A percentile compares a stretch with the other conserved stretches of the same genome.
Conservation (phyloP, 495 filamentous ascomycete species). For the Chaetomium fimeti region DNA sequence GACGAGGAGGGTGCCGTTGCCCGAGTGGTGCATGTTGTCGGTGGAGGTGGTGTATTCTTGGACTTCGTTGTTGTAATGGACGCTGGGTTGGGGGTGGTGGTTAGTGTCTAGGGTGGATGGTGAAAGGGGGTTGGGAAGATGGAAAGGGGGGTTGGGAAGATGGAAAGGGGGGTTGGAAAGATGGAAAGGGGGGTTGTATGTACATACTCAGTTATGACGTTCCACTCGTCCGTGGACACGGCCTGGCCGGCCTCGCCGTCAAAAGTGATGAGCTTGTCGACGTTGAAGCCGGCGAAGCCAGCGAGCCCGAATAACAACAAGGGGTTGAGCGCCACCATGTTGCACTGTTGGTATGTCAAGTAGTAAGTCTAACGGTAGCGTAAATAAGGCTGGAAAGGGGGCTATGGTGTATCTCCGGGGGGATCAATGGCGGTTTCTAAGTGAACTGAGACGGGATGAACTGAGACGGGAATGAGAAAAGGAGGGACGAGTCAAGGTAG, state of each 20-base stretch:
- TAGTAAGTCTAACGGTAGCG: background rate
- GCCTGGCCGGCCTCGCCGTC: background rate
- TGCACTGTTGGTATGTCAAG: background rate
- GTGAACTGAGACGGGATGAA: no score
- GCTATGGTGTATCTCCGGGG: background rate
- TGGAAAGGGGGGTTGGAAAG: background rate
- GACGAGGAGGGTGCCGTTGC: conserved; percentile 39
- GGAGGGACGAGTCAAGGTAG: background rate
- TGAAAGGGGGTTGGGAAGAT: background rate
- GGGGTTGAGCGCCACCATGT: background rate
- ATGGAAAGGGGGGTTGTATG: background rate
- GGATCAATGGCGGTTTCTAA: background rate
- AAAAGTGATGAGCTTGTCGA: background rate
- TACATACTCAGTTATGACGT: conserved; percentile 34
- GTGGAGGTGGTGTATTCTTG: conserved; percentile 38
- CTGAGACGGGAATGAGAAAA: background rate
- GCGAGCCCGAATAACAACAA: background rate
- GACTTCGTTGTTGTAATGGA: conserved; percentile 36
- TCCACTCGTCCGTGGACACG: conserved; percentile 28
- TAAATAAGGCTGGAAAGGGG: background rate
- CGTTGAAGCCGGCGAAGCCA: background rate
- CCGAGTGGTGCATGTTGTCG: conserved; percentile 39
- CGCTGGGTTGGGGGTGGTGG: background rate
- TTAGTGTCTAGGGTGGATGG: background rate
- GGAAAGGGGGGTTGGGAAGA: background rate